Evolutionary conservation across 805 yeast species (phyloP).

Genomic region (Lachancea fermentati): DNA sequence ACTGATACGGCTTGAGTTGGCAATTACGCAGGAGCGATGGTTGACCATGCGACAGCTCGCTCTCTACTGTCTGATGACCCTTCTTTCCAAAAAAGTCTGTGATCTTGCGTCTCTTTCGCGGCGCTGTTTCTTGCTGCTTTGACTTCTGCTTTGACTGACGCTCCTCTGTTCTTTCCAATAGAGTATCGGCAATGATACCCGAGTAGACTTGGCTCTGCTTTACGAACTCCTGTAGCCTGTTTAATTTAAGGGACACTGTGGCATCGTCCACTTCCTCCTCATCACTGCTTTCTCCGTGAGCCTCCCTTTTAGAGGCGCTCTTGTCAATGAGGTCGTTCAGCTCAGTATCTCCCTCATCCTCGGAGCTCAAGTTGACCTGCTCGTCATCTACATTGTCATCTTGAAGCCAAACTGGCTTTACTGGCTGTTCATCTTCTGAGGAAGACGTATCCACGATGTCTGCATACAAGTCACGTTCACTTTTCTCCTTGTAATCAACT

Average conservation of each 20-base stretch:
- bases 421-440: slow-evolving; percentile 4
- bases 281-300: slow-evolving; percentile 11
- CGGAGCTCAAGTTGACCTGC: slow-evolving; percentile 23
- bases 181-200: slow-evolving; percentile 74
- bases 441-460: slow-evolving; percentile 16
- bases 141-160: slow-evolving; percentile 22
- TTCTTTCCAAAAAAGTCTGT: slow-evolving; percentile 17
- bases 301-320: slow-evolving; percentile 2
- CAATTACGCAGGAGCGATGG: slow-evolving; percentile 55
- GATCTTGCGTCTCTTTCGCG: slow-evolving; percentile 14
- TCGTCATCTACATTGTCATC: slow-evolving; percentile 18
- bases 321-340: slow-evolving; percentile 12
- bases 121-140: slow-evolving; percentile 6
- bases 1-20: slow-evolving; percentile 71
- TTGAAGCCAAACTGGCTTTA: slow-evolving; percentile 24
- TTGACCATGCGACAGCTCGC: slow-evolving; percentile 35
- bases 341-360: slow-evolving; percentile 17
- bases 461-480: slow-evolving; percentile 26
- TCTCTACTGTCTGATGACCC: slow-evolving; percentile 5
- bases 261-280: slow-evolving; percentile 34
- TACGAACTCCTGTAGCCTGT: slow-evolving; percentile 67
- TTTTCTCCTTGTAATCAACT: slow-evolving; percentile 24
- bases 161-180: slow-evolving; percentile 41
- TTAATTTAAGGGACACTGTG: slow-evolving; percentile 52
- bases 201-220: slow-evolving; percentile 85